A percentile compares a stretch with the other conserved stretches of the same genome.
phyloP scores from a whole-genome alignment of 208 protist genomes.

The Jaenimonas drosophilae region DNA sequence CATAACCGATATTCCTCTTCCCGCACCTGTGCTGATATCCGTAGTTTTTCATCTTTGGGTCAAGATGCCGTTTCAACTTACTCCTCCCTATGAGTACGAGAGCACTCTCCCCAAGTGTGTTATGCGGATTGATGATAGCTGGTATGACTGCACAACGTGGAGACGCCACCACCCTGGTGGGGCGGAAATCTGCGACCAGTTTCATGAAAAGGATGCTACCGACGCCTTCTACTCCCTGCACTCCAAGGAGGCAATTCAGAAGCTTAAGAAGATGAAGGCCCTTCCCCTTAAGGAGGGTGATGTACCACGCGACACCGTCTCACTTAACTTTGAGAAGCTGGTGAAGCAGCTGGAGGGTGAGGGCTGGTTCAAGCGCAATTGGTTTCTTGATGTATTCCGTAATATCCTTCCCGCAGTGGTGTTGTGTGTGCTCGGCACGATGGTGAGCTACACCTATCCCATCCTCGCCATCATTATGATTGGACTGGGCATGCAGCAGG shows the following conservation, averaged over 20 bases:
- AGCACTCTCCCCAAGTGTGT: constrained; percentile 63
- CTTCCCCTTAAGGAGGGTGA: constrained; percentile 54
- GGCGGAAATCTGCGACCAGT: constrained; percentile 60
- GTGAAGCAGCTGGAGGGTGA: constrained; percentile 35
- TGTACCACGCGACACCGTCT: constrained; percentile 37
- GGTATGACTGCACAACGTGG: constrained; percentile 78
- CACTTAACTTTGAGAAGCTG: constrained; percentile 52
- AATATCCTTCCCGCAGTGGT: constrained; percentile 57
- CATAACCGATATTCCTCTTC: neutral
- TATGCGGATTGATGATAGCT: constrained; percentile 63
- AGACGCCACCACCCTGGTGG: constrained; percentile 63
- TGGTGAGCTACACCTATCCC: constrained; percentile 43
- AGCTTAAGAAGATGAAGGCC: constrained; percentile 70
- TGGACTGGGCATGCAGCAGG: constrained; percentile 70
- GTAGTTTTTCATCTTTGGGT: neutral
- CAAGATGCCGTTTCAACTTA: constrained; percentile 49
- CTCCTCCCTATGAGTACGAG: constrained; percentile 36
- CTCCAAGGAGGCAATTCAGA: constrained; percentile 62
- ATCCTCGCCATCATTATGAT: constrained; percentile 46
- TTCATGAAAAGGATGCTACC: constrained; percentile 65
- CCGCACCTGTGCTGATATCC: too few species aligned
- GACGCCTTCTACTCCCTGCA: constrained; percentile 76
- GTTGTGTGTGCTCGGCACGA: constrained; percentile 42
- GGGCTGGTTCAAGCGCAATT: constrained; percentile 59
- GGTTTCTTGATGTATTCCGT: constrained; percentile 50